Evolutionary conservation across 2,329 filamentous ascomycete species (phyloP).

Genomic region (Ascochyta fabae): DNA sequence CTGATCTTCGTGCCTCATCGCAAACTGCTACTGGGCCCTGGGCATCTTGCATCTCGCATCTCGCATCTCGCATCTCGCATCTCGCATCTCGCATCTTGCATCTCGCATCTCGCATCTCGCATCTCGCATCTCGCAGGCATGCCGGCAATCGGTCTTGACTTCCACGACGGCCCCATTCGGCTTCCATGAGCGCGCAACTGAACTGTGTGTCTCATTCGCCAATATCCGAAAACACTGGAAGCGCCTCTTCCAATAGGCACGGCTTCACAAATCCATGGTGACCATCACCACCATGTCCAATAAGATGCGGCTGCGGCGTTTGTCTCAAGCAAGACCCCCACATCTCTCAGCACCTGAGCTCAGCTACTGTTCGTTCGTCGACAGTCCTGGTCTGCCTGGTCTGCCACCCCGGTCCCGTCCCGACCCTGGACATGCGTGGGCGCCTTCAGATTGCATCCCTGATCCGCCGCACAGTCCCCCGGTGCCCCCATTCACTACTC

Average conservation of each 20-base stretch:
- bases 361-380: conserved; percentile 32
- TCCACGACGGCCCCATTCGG: not conserved
- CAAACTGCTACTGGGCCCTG: conserved; percentile 10
- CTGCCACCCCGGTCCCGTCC: conserved; percentile 34
- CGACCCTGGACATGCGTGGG: conserved; percentile 29
- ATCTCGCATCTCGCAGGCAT: not conserved
- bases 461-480: conserved; percentile 34
- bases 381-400: conserved; percentile 24
- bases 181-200: not conserved
- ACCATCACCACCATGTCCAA: conserved; percentile 27
- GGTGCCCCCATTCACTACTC: conserved; percentile 30
- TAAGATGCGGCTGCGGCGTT: conserved; percentile 34
- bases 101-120: conserved; percentile 7
- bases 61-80: not conserved
- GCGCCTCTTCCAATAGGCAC: conserved; percentile 17
- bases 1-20: conserved; percentile 19
- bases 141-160: conserved; percentile 2
- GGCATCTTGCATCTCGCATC: conserved; percentile 10
- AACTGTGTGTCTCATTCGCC: conserved; percentile 7
- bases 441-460: conserved; percentile 37
- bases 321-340: conserved; percentile 38
- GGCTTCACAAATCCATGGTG: conserved; percentile 10
- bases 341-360: conserved; percentile 41
- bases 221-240: conserved; percentile 1
- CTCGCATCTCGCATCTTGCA: not conserved